Evolutionary conservation across 2,329 filamentous ascomycete species (phyloP).

Genomic region (Pestalotiopsis sp.): DNA sequence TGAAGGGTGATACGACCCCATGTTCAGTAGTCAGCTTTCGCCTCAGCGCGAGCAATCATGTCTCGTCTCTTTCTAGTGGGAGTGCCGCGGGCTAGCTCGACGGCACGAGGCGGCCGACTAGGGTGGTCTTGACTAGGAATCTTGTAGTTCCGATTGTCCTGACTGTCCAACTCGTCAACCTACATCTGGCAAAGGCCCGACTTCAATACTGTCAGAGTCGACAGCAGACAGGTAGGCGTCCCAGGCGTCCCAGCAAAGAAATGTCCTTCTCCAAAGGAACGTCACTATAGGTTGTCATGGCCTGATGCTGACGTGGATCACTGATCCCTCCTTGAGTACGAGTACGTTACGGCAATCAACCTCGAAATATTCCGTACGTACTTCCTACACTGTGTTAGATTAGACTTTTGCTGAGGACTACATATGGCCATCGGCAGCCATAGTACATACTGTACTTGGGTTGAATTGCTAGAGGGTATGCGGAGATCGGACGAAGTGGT

Average conservation of each 20-base stretch:
- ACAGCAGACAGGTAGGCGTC: not conserved
- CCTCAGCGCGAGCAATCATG: not conserved
- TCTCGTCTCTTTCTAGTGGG: not conserved
- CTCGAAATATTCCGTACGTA: not conserved
- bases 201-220: not conserved
- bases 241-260: not conserved
- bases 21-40: not conserved
- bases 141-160: no score
- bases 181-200: not conserved
- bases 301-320: not conserved
- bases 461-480: not conserved
- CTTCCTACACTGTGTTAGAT: not conserved
- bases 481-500: slow-evolving; percentile 1
- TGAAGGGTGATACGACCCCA: not conserved
- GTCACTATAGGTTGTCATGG: not conserved
- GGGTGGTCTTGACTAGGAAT: not conserved
- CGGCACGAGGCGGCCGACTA: not conserved
- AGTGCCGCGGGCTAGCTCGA: not conserved
- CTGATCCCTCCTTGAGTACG: not conserved
- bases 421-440: not conserved
- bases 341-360: not conserved
- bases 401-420: not conserved
- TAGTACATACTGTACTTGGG: not conserved
- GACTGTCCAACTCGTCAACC: not conserved
- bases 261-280: not conserved